Conservation (phyloP, 164 flowering plant species). For the Macadamia integrifolia region DNA sequence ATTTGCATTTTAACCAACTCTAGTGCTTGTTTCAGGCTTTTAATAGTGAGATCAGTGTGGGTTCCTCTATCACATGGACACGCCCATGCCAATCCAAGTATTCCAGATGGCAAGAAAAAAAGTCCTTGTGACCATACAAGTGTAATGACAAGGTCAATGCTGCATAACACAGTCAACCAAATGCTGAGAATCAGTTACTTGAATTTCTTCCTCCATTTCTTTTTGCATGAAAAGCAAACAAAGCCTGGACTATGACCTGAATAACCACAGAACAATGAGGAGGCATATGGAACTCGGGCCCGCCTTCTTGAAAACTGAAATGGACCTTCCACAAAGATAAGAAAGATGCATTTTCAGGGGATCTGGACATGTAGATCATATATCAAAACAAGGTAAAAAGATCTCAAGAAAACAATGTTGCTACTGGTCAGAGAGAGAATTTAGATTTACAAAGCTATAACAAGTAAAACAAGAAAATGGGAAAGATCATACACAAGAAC, state of each 20-base stretch:
- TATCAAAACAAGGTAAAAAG: background rate
- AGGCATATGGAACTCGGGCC: slow-evolving; percentile 76
- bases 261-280: slow-evolving; percentile 84
- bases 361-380: background rate
- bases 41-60: too few species aligned
- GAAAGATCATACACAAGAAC: background rate
- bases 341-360: slow-evolving; percentile 16
- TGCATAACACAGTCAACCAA: too few species aligned
- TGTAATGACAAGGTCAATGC: too few species aligned
- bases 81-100: too few species aligned
- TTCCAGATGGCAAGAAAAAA: background rate
- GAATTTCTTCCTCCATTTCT: background rate
- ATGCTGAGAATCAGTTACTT: background rate
- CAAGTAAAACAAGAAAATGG: background rate
- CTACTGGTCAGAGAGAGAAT: background rate
- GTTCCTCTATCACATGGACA: too few species aligned
- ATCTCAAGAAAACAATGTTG: background rate
- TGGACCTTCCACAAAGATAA: slow-evolving; percentile 52
- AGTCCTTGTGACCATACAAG: too few species aligned
- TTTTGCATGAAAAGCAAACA: background rate
- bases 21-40: background rate
- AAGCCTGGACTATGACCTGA: slow-evolving; percentile 47
- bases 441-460: background rate
- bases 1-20: background rate
- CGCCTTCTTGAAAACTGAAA: slow-evolving; percentile 55